Conservation (phyloP, 2,329 filamentous ascomycete genomes). For the Talaromyces sp. region DNA sequence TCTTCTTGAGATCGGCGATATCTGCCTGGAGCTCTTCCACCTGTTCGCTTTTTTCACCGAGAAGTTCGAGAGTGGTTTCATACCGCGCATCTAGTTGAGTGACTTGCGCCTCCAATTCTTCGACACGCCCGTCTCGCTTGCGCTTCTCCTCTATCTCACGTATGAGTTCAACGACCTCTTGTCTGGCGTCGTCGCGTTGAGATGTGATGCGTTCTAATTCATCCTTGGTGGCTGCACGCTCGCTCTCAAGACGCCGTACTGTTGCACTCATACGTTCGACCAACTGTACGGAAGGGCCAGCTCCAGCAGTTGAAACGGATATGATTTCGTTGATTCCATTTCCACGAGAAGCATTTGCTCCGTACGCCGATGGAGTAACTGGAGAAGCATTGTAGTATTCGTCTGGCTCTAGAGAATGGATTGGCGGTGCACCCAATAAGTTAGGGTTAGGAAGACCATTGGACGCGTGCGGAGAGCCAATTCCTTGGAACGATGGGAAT, state of each 20-base stretch:
- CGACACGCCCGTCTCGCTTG: slow-evolving; percentile 53
- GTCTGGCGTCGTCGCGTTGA: slow-evolving; percentile 89
- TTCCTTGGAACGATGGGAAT: slow-evolving; percentile 16
- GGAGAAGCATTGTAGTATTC: slow-evolving; percentile 37
- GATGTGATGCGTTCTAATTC: slow-evolving; percentile 71
- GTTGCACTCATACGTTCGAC: slow-evolving; percentile 95
- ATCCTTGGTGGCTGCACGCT: slow-evolving; percentile 83
- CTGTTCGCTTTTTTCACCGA: slow-evolving; percentile 94
- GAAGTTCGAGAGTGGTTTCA: slow-evolving; percentile 84
- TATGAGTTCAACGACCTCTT: slow-evolving; percentile 87
- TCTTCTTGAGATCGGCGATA: slow-evolving; percentile 87
- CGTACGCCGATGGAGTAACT: slow-evolving; percentile 32
- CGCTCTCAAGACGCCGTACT: slow-evolving; percentile 82
- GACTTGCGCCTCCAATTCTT: slow-evolving; percentile 62
- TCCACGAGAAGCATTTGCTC: slow-evolving; percentile 45
- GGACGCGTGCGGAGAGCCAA: slow-evolving; percentile 24
- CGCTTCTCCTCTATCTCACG: slow-evolving; percentile 71
- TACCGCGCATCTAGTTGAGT: slow-evolving; percentile 68
- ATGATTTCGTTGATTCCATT: slow-evolving; percentile 69
- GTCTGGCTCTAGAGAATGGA: slow-evolving; percentile 42
- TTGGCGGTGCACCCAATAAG: slow-evolving; percentile 26
- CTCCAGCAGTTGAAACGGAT: slow-evolving; percentile 81
- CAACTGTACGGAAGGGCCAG: slow-evolving; percentile 87
- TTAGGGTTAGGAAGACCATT: slow-evolving; percentile 16
- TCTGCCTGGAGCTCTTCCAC: slow-evolving; percentile 87